A percentile compares a stretch with the other conserved stretches of the same genome.
Conservation (phyloP, 2,329 filamentous ascomycete species). For the Didymella segeticola region DNA sequence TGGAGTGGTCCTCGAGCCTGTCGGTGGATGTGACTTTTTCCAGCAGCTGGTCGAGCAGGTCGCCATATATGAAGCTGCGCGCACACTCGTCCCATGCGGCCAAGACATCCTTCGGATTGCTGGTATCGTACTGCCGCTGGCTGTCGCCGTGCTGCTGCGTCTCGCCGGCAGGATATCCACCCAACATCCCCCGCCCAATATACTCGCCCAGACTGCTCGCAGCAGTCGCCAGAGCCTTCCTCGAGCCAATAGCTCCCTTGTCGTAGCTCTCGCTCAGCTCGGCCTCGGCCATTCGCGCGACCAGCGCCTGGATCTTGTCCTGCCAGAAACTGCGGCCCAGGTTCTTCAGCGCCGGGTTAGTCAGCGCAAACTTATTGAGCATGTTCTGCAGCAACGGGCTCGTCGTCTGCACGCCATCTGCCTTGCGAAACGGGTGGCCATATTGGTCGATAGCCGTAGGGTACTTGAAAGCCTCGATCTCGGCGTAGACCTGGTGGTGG, state of each 20-base stretch:
- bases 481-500: constrained; percentile 63
- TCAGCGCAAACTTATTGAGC: constrained; percentile 68
- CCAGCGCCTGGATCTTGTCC: constrained; percentile 50
- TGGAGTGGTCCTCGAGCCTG: constrained; percentile 69
- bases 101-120: constrained; percentile 65
- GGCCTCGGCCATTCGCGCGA: constrained; percentile 63
- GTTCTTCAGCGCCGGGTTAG: constrained; percentile 70
- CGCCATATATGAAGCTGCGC: constrained; percentile 71
- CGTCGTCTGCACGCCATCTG: constrained; percentile 55
- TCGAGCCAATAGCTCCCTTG: constrained; percentile 74
- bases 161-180: constrained; percentile 60
- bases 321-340: constrained; percentile 58
- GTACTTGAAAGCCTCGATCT: constrained; percentile 75
- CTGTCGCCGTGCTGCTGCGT: constrained; percentile 42
- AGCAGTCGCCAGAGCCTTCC: constrained; percentile 77
- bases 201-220: constrained; percentile 74
- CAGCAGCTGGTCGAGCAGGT: constrained; percentile 70
- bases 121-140: constrained; percentile 60
- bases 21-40: constrained; percentile 65
- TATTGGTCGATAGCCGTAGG: constrained; percentile 70
- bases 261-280: constrained; percentile 83
- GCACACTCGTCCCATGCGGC: constrained; percentile 72
- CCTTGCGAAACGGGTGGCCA: constrained; percentile 70
- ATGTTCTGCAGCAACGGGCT: constrained; percentile 73
- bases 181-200: constrained; percentile 69